Evolutionary conservation across 305 asterid species (phyloP).

Genomic region (Petunia hybrid): DNA sequence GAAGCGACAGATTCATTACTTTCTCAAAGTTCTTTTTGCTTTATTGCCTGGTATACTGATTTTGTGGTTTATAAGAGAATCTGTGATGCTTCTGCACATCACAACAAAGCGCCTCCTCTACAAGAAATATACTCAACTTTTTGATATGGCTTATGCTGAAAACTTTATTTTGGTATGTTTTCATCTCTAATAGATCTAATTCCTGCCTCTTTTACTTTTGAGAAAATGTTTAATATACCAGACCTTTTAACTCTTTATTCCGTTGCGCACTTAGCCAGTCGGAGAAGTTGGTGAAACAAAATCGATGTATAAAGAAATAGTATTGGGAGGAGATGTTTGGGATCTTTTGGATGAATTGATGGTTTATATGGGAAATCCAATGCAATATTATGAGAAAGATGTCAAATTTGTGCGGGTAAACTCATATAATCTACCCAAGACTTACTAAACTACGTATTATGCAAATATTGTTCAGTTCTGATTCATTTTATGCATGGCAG

Average conservation of each 20-base stretch:
- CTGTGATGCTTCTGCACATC: constrained; percentile 82
- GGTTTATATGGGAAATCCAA: constrained; percentile 95
- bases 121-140: constrained; percentile 88
- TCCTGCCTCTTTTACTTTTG: constrained; percentile 17
- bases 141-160: constrained; percentile 92
- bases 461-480: constrained; percentile 8
- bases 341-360: constrained; percentile 97
- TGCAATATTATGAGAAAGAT: constrained; percentile 91
- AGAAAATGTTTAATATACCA: constrained; percentile 9
- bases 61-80: constrained; percentile 90
- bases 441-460: constrained; percentile 12
- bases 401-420: constrained; percentile 97
- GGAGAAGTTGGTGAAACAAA: constrained; percentile 88
- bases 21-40: constrained; percentile 76
- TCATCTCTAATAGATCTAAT: constrained; percentile 9
- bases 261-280: constrained; percentile 73
- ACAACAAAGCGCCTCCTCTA: constrained; percentile 79
- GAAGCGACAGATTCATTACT: constrained; percentile 86
- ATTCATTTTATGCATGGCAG: constrained; percentile 51
- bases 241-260: constrained; percentile 40
- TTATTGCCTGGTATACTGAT: constrained; percentile 87
- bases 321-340: constrained; percentile 99
- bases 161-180: constrained; percentile 84
- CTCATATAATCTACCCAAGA: constrained; percentile 36
- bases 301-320: constrained; percentile 91